These are phyloP conservation scores for Starmera quercuum DNA, from an alignment of 805 yeast genomes.

Conservation along the genomic window DNA sequence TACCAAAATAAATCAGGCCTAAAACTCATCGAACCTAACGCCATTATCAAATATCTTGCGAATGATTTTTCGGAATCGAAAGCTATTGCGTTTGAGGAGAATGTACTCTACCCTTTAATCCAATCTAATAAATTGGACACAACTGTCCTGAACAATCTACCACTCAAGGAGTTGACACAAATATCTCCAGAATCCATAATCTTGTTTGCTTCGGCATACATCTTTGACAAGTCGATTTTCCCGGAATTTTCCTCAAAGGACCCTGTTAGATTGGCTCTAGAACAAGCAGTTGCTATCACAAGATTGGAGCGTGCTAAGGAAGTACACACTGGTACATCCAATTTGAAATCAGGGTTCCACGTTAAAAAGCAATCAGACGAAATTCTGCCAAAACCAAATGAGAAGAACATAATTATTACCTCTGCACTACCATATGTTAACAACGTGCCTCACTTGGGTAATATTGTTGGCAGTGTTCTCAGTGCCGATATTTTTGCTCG, in stretches of 20 bases:
- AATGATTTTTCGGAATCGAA: conserved; percentile 34
- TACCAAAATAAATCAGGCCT: conserved; percentile 16
- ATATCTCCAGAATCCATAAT: conserved; percentile 47
- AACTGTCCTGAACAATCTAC: conserved; percentile 6
- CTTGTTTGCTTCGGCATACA: conserved; percentile 50
- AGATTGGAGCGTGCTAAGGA: conserved; percentile 32
- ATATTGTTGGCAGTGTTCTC: conserved; percentile 90
- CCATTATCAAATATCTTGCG: conserved; percentile 59
- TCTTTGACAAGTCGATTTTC: conserved; percentile 23
- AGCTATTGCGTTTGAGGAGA: conserved; percentile 36
- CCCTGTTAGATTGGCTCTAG: conserved; percentile 37
- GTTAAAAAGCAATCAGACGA: conserved; percentile 23
- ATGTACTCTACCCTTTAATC: conserved; percentile 31
- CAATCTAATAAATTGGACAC: conserved; percentile 26
- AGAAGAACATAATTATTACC: conserved; percentile 80
- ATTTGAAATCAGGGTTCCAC: conserved; percentile 18
- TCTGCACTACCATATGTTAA: conserved; percentile 98
- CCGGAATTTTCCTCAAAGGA: conserved; percentile 21
- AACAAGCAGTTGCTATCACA: conserved; percentile 38
- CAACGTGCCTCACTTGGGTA: conserved; percentile 97
- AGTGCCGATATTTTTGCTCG: conserved; percentile 92
- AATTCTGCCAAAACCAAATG: conserved; percentile 59
- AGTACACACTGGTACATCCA: conserved; percentile 32
- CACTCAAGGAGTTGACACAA: conserved; percentile 20
- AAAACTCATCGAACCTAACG: conserved; percentile 55